These are phyloP conservation scores for Glomus cerebriforme DNA, from an alignment of 192 early-diverging fungal genomes.

Conservation along the genomic window DNA sequence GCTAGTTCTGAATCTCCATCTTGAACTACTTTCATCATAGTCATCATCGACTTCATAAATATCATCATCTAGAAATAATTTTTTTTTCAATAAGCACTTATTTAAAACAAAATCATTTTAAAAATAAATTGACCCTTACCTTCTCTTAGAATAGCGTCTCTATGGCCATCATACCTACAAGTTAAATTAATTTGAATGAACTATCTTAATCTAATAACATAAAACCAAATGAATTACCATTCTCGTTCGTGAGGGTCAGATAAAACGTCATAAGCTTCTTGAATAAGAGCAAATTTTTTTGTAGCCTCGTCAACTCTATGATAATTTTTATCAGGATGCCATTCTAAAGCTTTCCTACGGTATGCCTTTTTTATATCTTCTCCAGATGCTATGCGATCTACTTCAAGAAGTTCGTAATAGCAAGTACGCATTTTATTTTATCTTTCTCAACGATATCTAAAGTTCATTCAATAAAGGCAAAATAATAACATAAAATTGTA, in stretches of 20 bases:
- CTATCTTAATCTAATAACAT: neutral
- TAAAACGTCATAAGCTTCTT: constrained; percentile 92
- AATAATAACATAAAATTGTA: neutral
- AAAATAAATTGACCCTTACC: constrained; percentile 42
- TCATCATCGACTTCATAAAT: constrained; percentile 47
- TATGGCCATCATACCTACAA: constrained; percentile 83
- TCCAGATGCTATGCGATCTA: neutral
- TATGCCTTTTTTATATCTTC: constrained; percentile 82
- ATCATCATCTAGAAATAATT: constrained; percentile 49
- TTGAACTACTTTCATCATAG: constrained; percentile 41
- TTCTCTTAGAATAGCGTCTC: constrained; percentile 89
- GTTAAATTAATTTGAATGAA: neutral
- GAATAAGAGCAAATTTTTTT: constrained; percentile 83
- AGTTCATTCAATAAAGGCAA: neutral
- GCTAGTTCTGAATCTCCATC: constrained; percentile 22
- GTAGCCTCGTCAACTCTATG: constrained; percentile 85
- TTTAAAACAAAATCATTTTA: neutral
- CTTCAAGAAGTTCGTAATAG: constrained; percentile 18
- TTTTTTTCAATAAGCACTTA: neutral
- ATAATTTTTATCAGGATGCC: constrained; percentile 88
- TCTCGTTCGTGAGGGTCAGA: constrained; percentile 65
- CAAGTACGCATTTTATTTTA: constrained; percentile 15
- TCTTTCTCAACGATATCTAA: no score
- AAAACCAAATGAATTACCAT: neutral
- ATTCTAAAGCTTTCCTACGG: constrained; percentile 69